Evolutionary conservation across 1,139 yeast species (phyloP), one percentile per base, ranked within the genome.

Genomic region (Taphrina populina): DNA sequence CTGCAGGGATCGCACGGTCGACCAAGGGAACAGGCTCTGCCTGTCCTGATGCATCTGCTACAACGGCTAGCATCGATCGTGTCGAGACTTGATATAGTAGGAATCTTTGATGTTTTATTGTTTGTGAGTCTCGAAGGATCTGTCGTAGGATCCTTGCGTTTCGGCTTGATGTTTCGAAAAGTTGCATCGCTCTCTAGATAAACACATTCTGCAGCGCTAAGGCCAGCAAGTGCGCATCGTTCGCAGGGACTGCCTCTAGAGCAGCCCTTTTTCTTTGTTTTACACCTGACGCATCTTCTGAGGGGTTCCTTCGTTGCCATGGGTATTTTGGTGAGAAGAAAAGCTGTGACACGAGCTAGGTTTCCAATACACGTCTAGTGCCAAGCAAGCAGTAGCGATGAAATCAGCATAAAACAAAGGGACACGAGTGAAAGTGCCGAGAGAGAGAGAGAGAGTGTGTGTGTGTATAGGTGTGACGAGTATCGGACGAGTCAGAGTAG

Each of bases 211-310:
- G 29, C 54, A 13, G 54, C 46, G 23, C 40, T 32, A 21, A 49
- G 37, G 24, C 54, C 54, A 15, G 54, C 54, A 37, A 49, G 15
- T 13, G 54, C 54, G 24, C 54, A 49, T 21, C 54, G 32, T 24
- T 49, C 54, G 24, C 54, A 49, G 2, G 54, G 54, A 30, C 23
- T 39, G 37, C 54, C 54, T 24, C 54, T 40, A 20, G 54, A 49
- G 36, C 54, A 49, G 33, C 54, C 54, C 54, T 49, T 49, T 40
- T 49, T 49, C 54, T 49, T 49, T 11, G 44, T 40, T 24, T 49
- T 49, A 46, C 54, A 49, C 7, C 54, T 24, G 13, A 49, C 54
- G 32, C 54, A 49, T 11, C 54, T 45, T 29, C 44, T 29, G 32
- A 49, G 36, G n/a, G 54, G 54, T 30, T 49, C 54, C 27, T 37